Base-by-base conservation (phyloP, 305 asterid genomes). In the Ruellia speciosa region DNA sequence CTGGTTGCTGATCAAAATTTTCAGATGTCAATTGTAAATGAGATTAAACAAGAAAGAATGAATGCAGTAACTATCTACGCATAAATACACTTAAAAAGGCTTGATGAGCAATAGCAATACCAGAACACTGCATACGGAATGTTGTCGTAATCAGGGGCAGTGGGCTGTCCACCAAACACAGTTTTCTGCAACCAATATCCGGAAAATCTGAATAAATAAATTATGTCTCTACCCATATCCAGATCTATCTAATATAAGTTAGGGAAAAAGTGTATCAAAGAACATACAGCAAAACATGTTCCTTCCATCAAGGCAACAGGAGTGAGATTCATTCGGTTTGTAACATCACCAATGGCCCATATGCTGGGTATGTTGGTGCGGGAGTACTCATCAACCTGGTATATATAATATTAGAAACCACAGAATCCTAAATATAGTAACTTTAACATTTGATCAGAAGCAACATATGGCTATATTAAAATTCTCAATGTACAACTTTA, bases 301-400 rank as follows among this genome's bases (percentile, higher is more conserved):
- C 97, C 99, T 77, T 93, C 99, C 97, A 85, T 83, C 63, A 93
- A 85, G 77, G 99, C 99, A 71, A 93, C 95, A 46, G 99, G 99
- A 64, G 97, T 93, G 57, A 93, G 96, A 80, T 93, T 93, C 81
- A 93, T 80, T 45, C 96, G 80, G 71, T 93, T 80, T 49, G 97
- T 89, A 56, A 77, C 97, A 74, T 93, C 97, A 34, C 96, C 97
- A 18, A 93, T 78, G 19, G 99, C 99, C 97, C 97, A 89, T 75
- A 93, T 85, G 84, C 97, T 93, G 28, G 97, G 95, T 64, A 93
- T 34, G 61, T 85, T 93, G 70, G 99, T 89, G 16, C 68, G 88
- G 33, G 96, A 89, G 67, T 77, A 83, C 62, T 69, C 86, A 59
- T 89, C 85, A 13, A 89, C 96, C 99, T 93, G 83, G 34, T 47